Conservation (phyloP, 108 stramenopile species). For the Nitzschia inconspicua region DNA sequence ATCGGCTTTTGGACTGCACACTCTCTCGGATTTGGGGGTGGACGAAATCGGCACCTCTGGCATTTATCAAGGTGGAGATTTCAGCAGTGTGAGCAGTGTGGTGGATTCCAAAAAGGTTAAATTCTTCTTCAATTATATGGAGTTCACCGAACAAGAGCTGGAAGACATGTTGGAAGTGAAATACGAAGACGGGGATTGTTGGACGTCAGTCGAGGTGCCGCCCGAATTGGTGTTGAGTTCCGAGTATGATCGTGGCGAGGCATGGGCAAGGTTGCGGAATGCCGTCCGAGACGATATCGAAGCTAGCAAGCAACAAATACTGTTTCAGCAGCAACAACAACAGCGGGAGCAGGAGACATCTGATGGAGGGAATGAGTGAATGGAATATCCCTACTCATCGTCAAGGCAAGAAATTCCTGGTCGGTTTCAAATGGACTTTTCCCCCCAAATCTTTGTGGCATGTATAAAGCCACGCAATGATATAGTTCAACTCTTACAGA, state of each 20-base stretch:
- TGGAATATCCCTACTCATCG: no score
- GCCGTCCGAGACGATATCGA: conserved; percentile 28
- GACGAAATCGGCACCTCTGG: conserved; percentile 70
- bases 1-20: conserved; percentile 66
- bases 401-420: no score
- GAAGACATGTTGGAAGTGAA: conserved; percentile 60
- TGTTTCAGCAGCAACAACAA: no score
- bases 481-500: no score
- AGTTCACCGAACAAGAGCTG: conserved; percentile 71
- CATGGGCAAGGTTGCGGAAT: conserved; percentile 69
- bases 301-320: no score
- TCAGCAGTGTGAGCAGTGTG: conserved; percentile 16
- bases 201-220: conserved; percentile 80
- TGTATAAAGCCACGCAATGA: no score
- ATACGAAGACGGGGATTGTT: conserved; percentile 58
- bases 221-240: conserved; percentile 54
- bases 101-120: conserved; percentile 54
- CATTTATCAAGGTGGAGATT: conserved; percentile 74
- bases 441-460: no score
- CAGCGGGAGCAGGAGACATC: no score
- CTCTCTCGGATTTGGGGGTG: conserved; percentile 34
- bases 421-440: no score
- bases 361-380: no score
- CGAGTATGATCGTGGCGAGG: conserved; percentile 60
- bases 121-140: conserved; percentile 79